Conservation (phyloP, 2,329 filamentous ascomycete species). For the Epichloe scottii region DNA sequence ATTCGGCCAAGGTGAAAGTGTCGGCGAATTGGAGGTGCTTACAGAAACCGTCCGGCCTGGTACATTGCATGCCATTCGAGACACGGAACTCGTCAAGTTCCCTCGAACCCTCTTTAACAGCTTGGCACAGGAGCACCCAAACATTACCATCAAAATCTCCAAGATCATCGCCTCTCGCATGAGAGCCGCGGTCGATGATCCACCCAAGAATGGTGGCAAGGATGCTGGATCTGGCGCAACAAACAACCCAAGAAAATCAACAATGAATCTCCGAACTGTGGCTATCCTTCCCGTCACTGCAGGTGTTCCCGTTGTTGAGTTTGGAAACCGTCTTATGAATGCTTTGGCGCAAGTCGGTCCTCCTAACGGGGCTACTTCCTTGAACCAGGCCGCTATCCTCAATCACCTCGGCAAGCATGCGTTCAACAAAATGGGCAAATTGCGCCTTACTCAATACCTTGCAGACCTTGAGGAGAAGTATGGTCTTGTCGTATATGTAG, state of each 20-base stretch:
- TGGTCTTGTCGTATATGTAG: constrained; percentile 87
- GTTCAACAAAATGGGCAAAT: constrained; percentile 93
- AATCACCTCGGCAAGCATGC: constrained; percentile 93
- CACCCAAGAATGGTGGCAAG: constrained; percentile 51
- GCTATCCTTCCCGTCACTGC: constrained; percentile 82
- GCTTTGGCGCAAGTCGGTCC: constrained; percentile 83
- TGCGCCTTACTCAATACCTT: constrained; percentile 90
- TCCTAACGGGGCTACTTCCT: constrained; percentile 75
- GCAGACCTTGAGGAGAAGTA: constrained; percentile 97
- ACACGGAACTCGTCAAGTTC: constrained; percentile 93
- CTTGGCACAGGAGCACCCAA: constrained; percentile 89
- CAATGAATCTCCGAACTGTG: constrained; percentile 83
- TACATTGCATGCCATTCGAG: constrained; percentile 88
- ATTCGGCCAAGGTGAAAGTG: constrained; percentile 93
- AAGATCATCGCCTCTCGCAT: constrained; percentile 96
- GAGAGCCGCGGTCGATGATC: constrained; percentile 76
- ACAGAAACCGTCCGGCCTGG: constrained; percentile 87
- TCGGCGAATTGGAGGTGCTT: constrained; percentile 92
- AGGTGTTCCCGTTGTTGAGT: constrained; percentile 89
- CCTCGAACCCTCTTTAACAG: constrained; percentile 96
- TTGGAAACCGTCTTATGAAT: constrained; percentile 77
- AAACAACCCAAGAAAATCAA: constrained; percentile 59
- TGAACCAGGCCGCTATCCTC: constrained; percentile 87
- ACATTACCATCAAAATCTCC: constrained; percentile 97
- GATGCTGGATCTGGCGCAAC: constrained; percentile 47